A percentile compares a stretch with the other conserved stretches of the same genome.
These are phyloP conservation scores for Zancudomyces culisetae DNA, from an alignment of 371 early-diverging fungal species.

Conservation along the genomic window DNA sequence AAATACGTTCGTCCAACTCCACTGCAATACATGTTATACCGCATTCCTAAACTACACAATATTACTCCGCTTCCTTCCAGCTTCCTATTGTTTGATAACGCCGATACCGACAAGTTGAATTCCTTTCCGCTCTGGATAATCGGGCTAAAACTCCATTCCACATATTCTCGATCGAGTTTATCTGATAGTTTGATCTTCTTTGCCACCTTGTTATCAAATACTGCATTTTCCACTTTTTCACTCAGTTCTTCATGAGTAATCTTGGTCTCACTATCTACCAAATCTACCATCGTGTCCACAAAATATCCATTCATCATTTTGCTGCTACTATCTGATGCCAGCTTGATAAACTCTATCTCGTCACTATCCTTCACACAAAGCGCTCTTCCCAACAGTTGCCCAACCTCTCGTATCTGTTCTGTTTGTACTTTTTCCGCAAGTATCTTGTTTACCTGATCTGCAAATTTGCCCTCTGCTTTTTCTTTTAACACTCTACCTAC, in stretches of 20 bases:
- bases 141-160: conserved; percentile 90
- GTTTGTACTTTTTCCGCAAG: no score
- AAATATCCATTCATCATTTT: conserved; percentile 69
- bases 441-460: conserved; percentile 70
- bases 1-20: conserved; percentile 84
- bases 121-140: conserved; percentile 92
- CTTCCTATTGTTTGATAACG: conserved; percentile 42
- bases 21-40: conserved; percentile 86
- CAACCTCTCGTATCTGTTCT: no score
- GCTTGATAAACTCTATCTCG: conserved; percentile 38
- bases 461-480: conserved; percentile 49
- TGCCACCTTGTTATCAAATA: conserved; percentile 3
- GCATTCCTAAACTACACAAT: conserved; percentile 75
- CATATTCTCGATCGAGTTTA: conserved; percentile 20
- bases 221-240: conserved; percentile 26
- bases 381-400: no score
- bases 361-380: conserved; percentile 68
- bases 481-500: conserved; percentile 67
- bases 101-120: conserved; percentile 71
- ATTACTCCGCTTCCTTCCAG: conserved; percentile 79
- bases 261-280: conserved; percentile 71
- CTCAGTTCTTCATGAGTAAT: conserved; percentile 79
- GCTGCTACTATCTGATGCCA: conserved; percentile 54
- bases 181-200: conserved; percentile 4
- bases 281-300: conserved; percentile 56